Evolutionary conservation across 306 rosid species (phyloP), one percentile per base, ranked within the genome.

Genomic region (Quercus bicolor): DNA sequence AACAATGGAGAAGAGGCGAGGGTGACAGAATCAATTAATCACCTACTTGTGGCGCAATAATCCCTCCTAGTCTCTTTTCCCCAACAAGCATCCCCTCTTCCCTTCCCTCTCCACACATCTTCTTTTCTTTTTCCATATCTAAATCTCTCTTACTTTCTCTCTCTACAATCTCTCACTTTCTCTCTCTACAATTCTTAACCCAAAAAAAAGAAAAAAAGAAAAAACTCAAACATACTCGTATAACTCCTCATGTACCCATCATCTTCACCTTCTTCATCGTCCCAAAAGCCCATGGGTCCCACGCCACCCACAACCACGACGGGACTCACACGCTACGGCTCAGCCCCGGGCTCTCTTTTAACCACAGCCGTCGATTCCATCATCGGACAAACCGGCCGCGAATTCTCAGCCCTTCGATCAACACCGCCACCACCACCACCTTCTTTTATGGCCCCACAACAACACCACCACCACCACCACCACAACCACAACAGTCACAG

Each of bases 321-420:
- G 45, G 91, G 93, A 1, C 83, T 93, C 31, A 88, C 94, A 14
- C 91, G 98, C 20, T 91, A 91, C 71, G 93, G 86, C 23, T 91
- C 98, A 0, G 97, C 98, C 1, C 94, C 94, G 0, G 86, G 98
- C 16, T 89, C 97, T 70, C 89, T 93, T 62, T 86, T 91, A 1
- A 76, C 80, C 18, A 68, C 83, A 55, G 88, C 92, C 26, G 91
- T 93, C 12, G 93, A 93, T 43, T 90, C 93, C 2, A 80, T 93
- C n/a, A 80, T 93, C 37, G 89, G 83, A 9, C 60, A 11, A 3
- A 48, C 73, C 10, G 80, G 79, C 26, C 81, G 84, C 5, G 90
- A 87, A 52, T 87, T 83, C 85, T 70, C 81, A 13, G 26, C 83
- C 7, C 73, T 70, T 10, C 80, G 86, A 43, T 64, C 88, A 9